Evolutionary conservation across 768 basidiomycete species (phyloP).

Genomic region (Leccinum pellstonianum): DNA sequence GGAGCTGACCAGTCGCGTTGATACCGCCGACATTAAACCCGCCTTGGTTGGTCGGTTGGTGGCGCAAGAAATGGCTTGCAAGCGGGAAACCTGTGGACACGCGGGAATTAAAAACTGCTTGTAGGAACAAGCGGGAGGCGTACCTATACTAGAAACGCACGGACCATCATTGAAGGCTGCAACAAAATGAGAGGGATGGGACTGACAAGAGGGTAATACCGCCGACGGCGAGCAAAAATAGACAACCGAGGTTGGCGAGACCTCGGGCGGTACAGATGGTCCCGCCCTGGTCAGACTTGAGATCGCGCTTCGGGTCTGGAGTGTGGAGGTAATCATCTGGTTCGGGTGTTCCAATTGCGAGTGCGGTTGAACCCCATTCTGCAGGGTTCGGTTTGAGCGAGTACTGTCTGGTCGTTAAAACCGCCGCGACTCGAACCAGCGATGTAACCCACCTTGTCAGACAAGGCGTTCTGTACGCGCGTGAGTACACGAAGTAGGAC

Average conservation of each 20-base stretch:
- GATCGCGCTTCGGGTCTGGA: constrained; percentile 55
- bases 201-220: constrained; percentile 59
- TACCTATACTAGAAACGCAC: constrained; percentile 19
- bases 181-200: background rate
- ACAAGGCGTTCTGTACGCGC: constrained; percentile 25
- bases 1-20: constrained; percentile 69
- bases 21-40: constrained; percentile 76
- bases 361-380: constrained; percentile 46
- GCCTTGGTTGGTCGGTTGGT: constrained; percentile 40
- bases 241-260: constrained; percentile 64
- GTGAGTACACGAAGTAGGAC: background rate
- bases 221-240: constrained; percentile 51
- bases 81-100: constrained; percentile 48
- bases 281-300: constrained; percentile 54
- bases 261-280: constrained; percentile 62
- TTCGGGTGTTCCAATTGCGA: constrained; percentile 47
- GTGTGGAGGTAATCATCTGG: constrained; percentile 65
- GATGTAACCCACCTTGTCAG: constrained; percentile 22
- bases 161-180: background rate
- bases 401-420: constrained; percentile 30
- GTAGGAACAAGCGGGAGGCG: background rate
- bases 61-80: constrained; percentile 43
- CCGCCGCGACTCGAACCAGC: background rate
- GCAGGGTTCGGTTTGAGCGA: constrained; percentile 43
- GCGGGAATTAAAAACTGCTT: background rate